Evolutionary conservation across 345 rosid genomes (phyloP).

Genomic region (Salix arbutifolia): DNA sequence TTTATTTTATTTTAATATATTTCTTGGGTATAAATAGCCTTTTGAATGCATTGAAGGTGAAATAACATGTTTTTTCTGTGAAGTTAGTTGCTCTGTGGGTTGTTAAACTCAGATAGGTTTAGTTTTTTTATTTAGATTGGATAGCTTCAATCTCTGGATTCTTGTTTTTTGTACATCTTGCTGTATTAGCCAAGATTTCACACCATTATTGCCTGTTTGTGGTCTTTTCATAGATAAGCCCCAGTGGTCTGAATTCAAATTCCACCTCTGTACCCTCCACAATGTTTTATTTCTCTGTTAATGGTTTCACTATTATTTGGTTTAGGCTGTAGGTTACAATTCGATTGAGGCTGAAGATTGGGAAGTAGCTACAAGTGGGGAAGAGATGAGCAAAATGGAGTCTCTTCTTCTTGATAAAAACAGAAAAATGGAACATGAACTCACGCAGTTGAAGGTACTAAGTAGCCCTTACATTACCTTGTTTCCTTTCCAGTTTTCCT

Average conservation of each 20-base stretch:
- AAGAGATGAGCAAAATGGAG: slow-evolving; percentile 99
- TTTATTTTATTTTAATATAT: not conserved
- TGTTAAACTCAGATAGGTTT: no score
- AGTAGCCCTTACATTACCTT: not conserved
- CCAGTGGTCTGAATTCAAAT: no score
- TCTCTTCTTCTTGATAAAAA: slow-evolving; percentile 98
- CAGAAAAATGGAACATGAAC: slow-evolving; percentile 93
- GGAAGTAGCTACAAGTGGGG: slow-evolving; percentile 89
- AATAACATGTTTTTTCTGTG: no score
- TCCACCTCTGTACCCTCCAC: not conserved
- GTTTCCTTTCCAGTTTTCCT: not conserved
- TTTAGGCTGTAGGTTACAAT: slow-evolving; percentile 92
- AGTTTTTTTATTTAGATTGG: no score
- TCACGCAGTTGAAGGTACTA: slow-evolving; percentile 81
- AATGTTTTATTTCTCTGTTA: slow-evolving; percentile 9
- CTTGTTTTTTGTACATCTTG: no score
- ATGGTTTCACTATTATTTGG: slow-evolving; percentile 13
- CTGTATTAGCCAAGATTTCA: no score
- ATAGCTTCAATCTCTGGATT: no score
- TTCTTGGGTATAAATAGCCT: not conserved
- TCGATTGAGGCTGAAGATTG: slow-evolving; percentile 98
- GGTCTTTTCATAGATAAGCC: no score
- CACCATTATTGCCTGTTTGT: no score
- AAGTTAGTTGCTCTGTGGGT: no score
- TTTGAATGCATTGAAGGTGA: no score